Percentiles rank a stretch among this genome's conserved stretches.
These are phyloP conservation scores for Globisporangium camurandrum DNA, from an alignment of 352 stramenopile genomes.

Conservation along the genomic window DNA sequence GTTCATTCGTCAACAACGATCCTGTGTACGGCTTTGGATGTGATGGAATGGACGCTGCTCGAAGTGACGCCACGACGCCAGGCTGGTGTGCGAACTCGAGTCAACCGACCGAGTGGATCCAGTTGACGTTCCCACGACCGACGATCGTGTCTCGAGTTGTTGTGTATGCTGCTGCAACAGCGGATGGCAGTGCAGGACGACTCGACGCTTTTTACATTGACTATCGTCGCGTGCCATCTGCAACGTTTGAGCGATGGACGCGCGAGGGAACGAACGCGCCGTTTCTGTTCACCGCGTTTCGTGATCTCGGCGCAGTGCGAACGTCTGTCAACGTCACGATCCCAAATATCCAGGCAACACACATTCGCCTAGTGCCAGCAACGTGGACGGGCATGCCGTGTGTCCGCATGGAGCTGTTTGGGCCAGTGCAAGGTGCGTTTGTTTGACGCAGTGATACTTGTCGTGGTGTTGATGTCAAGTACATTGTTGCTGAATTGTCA, in stretches of 20 bases:
- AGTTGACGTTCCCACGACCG: slow-evolving; percentile 29
- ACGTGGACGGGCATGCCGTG: slow-evolving; percentile 28
- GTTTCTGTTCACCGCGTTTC: slow-evolving; percentile 5
- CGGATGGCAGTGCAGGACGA: slow-evolving; percentile 7
- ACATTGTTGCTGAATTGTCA: not conserved
- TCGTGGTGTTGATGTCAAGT: not conserved
- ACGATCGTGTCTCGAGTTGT: slow-evolving; percentile 30
- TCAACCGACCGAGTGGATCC: slow-evolving; percentile 27
- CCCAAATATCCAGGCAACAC: slow-evolving; percentile 21
- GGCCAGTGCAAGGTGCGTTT: slow-evolving; percentile 28
- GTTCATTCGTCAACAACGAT: slow-evolving; percentile 26
- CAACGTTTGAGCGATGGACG: slow-evolving; percentile 1
- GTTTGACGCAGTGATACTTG: no score
- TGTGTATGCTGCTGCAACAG: slow-evolving; percentile 18
- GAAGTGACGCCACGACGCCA: slow-evolving; percentile 10
- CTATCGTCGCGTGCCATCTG: not conserved
- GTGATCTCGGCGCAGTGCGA: not conserved
- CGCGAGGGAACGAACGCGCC: not conserved
- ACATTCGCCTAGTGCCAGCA: slow-evolving; percentile 34
- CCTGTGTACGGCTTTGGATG: slow-evolving; percentile 35
- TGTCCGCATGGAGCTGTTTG: slow-evolving; percentile 36
- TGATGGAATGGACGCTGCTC: slow-evolving; percentile 22
- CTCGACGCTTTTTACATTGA: slow-evolving; percentile 3
- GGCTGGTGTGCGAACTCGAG: slow-evolving; percentile 33
- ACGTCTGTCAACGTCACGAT: slow-evolving; percentile 2